phyloP scores from a whole-genome alignment of 495 filamentous ascomycete genomes.

The Elasticomyces elasticus region DNA sequence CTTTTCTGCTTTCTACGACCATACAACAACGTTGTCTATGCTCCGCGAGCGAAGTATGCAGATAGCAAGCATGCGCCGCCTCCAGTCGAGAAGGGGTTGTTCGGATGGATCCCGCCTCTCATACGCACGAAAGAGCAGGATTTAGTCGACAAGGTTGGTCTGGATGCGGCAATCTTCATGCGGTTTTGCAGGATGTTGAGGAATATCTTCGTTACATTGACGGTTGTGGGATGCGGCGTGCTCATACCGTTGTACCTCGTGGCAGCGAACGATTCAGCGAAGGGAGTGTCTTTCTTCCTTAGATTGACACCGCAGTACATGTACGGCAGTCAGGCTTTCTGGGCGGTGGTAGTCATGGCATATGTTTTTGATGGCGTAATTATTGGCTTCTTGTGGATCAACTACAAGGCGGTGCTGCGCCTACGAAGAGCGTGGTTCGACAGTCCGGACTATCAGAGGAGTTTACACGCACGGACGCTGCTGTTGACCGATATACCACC shows the following conservation, averaged over 20 bases:
- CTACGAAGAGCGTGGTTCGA: slow-evolving; percentile 73
- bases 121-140: slow-evolving; percentile 64
- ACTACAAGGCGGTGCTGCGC: slow-evolving; percentile 62
- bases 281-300: slow-evolving; percentile 33
- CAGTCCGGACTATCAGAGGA: slow-evolving; percentile 78
- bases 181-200: slow-evolving; percentile 86
- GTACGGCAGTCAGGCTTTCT: slow-evolving; percentile 45
- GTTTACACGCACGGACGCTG: slow-evolving; percentile 79
- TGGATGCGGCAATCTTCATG: slow-evolving; percentile 86
- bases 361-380: slow-evolving; percentile 71
- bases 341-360: slow-evolving; percentile 73
- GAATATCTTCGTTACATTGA: slow-evolving; percentile 69
- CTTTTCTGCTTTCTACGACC: slow-evolving; percentile 84
- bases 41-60: slow-evolving; percentile 85
- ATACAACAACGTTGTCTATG: slow-evolving; percentile 83
- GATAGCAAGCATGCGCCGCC: slow-evolving; percentile 90
- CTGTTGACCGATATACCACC: slow-evolving; percentile 87
- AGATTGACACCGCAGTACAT: slow-evolving; percentile 50
- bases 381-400: slow-evolving; percentile 76
- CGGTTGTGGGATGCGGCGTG: slow-evolving; percentile 63
- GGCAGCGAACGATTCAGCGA: slow-evolving; percentile 30
- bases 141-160: slow-evolving; percentile 65
- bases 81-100: slow-evolving; percentile 71
- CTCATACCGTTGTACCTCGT: slow-evolving; percentile 76
- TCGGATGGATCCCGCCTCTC: slow-evolving; percentile 76